Base-by-base conservation (phyloP, 176 grass and related monocot genomes). In the Otatea glauca region DNA sequence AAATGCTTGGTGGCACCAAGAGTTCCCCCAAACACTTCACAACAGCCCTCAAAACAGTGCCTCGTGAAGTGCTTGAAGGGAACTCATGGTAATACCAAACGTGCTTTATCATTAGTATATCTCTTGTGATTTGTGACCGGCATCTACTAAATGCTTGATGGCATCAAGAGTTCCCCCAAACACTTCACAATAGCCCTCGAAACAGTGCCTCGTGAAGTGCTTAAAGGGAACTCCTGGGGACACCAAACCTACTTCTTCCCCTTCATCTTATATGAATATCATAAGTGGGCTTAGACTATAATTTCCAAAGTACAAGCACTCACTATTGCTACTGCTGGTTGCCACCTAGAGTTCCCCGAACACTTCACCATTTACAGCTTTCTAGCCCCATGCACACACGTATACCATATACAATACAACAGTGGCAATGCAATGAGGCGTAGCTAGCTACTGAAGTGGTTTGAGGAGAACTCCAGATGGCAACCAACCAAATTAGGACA, bases 1-100 rank as follows among this genome's bases (percentile, higher is more conserved):
- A 72, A 65, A 84, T 87, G 67, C 38, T 85, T 65, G 38, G 9
- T 87, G 12, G 43, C 51, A 65, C 38, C 37, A 9, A 92, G 76
- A 92, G 86, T 88, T 88, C 68, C 76, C 86, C 91, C 76, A 91
- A 89, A 91, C 81, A 91, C 88, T 89, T 92, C 91, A 93, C 73
- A 2, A 5, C 2, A 32, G 0, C n/a, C 14, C 1, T 63, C 9
- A 3, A n/a, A 16, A 5, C 16, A 72, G 8, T 43, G 24, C 34
- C 45, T 51, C 5, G 17, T 84, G 74, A 90, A 90, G 85, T 88
- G 68, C 61, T 86, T 81, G 69, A 71, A 89, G 73, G 61, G 55
- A 92, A 92, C 81, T 88, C 89, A 27, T 18, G 24, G 21, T 63
- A 58, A 86, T 56, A 86, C 25, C 65, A 79, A 86, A 83, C 78